These are phyloP conservation scores for Westerdykella aurantiaca DNA, from an alignment of 2,329 filamentous ascomycete species.

Conservation along the genomic window DNA sequence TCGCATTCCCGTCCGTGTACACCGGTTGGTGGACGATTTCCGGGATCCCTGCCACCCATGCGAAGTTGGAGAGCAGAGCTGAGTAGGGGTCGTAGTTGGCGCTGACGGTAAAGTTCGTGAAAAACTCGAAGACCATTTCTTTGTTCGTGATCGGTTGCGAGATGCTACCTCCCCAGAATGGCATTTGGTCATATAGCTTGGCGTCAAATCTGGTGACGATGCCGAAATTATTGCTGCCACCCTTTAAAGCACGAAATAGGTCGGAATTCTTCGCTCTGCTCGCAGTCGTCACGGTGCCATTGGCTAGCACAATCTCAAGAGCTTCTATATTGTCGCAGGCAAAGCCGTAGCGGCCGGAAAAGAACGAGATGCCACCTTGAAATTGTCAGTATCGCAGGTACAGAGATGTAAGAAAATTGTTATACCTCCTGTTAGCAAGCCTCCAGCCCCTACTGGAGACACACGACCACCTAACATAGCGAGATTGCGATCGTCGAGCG, in stretches of 20 bases:
- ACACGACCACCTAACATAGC: constrained; percentile 20
- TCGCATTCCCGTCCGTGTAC: constrained; percentile 14
- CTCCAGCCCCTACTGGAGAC: constrained; percentile 16
- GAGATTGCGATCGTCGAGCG: constrained; percentile 17
- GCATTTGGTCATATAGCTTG: constrained; percentile 9
- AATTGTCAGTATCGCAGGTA: constrained; percentile 1
- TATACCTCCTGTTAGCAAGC: constrained; percentile 21
- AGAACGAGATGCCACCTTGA: constrained; percentile 33
- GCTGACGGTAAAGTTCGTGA: constrained; percentile 15
- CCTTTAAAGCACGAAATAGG: constrained; percentile 31
- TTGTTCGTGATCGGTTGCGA: constrained; percentile 19
- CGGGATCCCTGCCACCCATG: constrained; percentile 11
- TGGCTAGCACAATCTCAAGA: constrained; percentile 35
- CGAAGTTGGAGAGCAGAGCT: constrained; percentile 16
- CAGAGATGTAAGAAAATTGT: background rate
- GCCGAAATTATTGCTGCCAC: constrained; percentile 35
- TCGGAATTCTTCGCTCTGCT: constrained; percentile 18
- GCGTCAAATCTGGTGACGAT: constrained; percentile 30
- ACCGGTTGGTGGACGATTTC: constrained; percentile 9
- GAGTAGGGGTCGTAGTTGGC: constrained; percentile 15
- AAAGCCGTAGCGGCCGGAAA: constrained; percentile 25
- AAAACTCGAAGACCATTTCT: constrained; percentile 12
- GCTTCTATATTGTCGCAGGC: constrained; percentile 29
- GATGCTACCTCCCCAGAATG: constrained; percentile 36
- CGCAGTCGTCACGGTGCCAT: constrained; percentile 28